Conservation (phyloP, 2,329 filamentous ascomycete genomes). For the Exophiala sp. region DNA sequence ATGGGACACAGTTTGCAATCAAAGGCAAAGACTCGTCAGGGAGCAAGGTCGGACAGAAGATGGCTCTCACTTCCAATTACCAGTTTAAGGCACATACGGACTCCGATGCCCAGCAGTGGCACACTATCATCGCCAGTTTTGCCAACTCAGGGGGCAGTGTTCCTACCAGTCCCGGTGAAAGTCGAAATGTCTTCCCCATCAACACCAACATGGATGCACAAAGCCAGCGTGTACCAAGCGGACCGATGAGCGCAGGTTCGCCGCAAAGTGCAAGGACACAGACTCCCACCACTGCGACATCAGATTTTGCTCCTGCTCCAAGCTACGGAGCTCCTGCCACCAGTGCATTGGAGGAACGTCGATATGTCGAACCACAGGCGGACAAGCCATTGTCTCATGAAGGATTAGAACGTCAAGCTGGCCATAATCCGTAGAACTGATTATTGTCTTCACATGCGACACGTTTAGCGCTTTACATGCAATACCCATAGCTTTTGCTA, state of each 20-base stretch:
- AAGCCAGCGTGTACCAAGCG: constrained; percentile 17
- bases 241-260: constrained; percentile 15
- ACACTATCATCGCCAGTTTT: constrained; percentile 58
- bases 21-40: constrained; percentile 91
- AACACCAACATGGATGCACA: constrained; percentile 18
- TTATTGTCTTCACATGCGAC: neutral
- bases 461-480: neutral
- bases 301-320: constrained; percentile 3
- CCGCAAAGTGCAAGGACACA: constrained; percentile 5
- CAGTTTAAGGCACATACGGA: constrained; percentile 83
- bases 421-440: neutral
- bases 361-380: constrained; percentile 6
- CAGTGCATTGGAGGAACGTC: constrained; percentile 4
- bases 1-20: constrained; percentile 82
- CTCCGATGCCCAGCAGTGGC: constrained; percentile 81
- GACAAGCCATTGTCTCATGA: neutral
- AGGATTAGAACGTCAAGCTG: neutral
- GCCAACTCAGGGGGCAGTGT: constrained; percentile 17
- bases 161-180: constrained; percentile 24
- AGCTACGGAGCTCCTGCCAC: constrained; percentile 7
- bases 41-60: constrained; percentile 71
- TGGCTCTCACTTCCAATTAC: constrained; percentile 75
- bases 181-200: constrained; percentile 21
- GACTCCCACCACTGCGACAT: constrained; percentile 2
- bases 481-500: no score